Base-by-base conservation (phyloP, 345 rosid species). In the Orychophragmus violaceus region DNA sequence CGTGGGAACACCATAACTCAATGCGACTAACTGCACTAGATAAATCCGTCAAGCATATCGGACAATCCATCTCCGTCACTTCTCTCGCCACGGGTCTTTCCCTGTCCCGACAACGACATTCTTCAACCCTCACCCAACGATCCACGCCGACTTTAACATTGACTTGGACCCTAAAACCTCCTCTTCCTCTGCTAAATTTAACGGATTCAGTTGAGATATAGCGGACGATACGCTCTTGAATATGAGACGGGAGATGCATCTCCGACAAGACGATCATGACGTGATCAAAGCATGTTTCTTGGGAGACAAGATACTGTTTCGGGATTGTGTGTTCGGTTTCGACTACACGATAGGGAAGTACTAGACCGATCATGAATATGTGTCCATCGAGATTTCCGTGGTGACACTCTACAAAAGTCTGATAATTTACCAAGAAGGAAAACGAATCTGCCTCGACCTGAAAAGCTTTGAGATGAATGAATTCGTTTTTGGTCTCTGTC, bases 1-100 rank as follows among this genome's bases (percentile, higher is more conserved):
- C 62, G 44, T 55, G 59, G 16, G 58, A 33, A 64, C 48, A 64
- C 46, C 4, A 3, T 64, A 64, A 49, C 30, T 50, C 35, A 17
- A 50, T 49, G 48, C 68, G 59, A 16, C 35, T 22, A 24, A 64
- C 12, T 8, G 2, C 12, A 64, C 24, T 10, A 4, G 35, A 49
- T 33, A 33, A 64, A 33, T 35, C 35, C 48, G 32, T 64, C 11
- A 50, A 17, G 13, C 68, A 64, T 33, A 64, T 50, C 2, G 36
- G 36, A 50, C 69, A 64, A 49, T 64, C 69, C 5, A 3, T 37
- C 3, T 35, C 49, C 12, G 25, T 16, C 35, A 64, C 33, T 14
- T n/a, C 24, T 36, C 5, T 10, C 18, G 8, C 18, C 59, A 32
- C 46, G 17, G 19, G 67, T 62, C 11, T 30, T 4, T 29, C 21